Evolutionary conservation across 2,329 filamentous ascomycete genomes (phyloP), one percentile per base, ranked within the genome.

Genomic region (Colletotrichum tofieldiae): DNA sequence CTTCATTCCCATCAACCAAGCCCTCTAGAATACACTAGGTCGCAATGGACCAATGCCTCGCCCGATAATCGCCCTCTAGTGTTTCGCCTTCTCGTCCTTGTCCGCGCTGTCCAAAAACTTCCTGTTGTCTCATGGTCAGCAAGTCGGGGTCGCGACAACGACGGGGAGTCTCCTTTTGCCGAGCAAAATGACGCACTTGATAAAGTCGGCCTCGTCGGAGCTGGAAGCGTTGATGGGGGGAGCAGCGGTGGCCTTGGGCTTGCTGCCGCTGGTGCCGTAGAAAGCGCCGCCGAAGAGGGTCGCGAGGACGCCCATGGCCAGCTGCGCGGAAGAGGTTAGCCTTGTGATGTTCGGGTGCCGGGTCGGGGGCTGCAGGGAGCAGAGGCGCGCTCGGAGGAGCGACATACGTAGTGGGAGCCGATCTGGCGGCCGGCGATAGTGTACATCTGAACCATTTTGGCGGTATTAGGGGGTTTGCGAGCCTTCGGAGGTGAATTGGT

Each of bases 171-270:
- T 47, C 59, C n/a, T 16, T 35, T 26, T 39, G 39, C 16, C 39
- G 59, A 60, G 59, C 26, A 37, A 64, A 59, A 64, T 60, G 39
- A 73, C 87, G 84, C 82, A 91, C 89, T 90, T 89, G 85, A 91
- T 90, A 82, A 91, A 91, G 80, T 90, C 88, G 81, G 86, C 88
- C 84, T 91, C 89, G 79, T 90, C 89, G 77, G 88, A 85, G 83
- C 85, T 89, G 64, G 87, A 86, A 72, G 89, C 89, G 81, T 91
- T 90, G 85, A 91, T 89, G 62, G 89, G 89, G 74, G 89, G 89
- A 61, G 86, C 80, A 71, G 85, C 83, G 60, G 81, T 76, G 75
- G 82, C 82, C 75, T 80, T 72, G 76, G 79, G 78, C 80, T 83
- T 85, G 81, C 84, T 85, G 79, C 84, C 80, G 73, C 88, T 86